These are phyloP conservation scores for Talaromyces adpressus DNA, from an alignment of 495 filamentous ascomycete species.

Conservation along the genomic window DNA sequence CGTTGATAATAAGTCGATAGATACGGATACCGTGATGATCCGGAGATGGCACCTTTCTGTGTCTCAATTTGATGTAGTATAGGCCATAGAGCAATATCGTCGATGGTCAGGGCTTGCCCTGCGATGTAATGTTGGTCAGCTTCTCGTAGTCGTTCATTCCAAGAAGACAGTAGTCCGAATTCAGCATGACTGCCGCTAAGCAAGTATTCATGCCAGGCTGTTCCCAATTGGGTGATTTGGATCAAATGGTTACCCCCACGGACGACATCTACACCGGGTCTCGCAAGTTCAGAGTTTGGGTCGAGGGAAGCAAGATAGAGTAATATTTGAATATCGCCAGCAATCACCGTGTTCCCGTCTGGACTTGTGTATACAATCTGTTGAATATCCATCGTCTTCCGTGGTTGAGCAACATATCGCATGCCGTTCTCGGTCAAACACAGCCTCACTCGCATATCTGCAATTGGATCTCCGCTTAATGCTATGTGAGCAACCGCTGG, in stretches of 20 bases:
- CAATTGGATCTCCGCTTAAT: constrained; percentile 43
- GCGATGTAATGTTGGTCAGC: constrained; percentile 47
- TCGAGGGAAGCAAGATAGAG: constrained; percentile 20
- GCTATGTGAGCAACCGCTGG: constrained; percentile 46
- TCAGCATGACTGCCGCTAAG: constrained; percentile 7
- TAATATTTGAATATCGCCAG: constrained; percentile 30
- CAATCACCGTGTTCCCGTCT: constrained; percentile 18
- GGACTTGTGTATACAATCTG: constrained; percentile 17
- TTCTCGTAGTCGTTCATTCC: constrained; percentile 37
- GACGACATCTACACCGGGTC: constrained; percentile 26
- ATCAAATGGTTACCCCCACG: constrained; percentile 24
- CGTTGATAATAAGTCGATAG: constrained; percentile 47
- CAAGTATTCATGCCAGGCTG: constrained; percentile 23
- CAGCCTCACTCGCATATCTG: constrained; percentile 50
- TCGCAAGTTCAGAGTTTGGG: constrained; percentile 12
- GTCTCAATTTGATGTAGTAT: constrained; percentile 53
- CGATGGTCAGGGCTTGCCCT: constrained; percentile 47
- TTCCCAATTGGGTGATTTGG: constrained; percentile 24
- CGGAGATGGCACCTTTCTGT: constrained; percentile 18
- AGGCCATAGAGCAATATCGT: constrained; percentile 69
- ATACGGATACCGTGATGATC: constrained; percentile 27
- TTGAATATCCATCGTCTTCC: constrained; percentile 5
- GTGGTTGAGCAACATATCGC: constrained; percentile 27
- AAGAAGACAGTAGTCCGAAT: constrained; percentile 26
- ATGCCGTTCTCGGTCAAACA: constrained; percentile 54